Conservation (phyloP, 1,284 basidiomycete species). For the Puccinia polysora region DNA sequence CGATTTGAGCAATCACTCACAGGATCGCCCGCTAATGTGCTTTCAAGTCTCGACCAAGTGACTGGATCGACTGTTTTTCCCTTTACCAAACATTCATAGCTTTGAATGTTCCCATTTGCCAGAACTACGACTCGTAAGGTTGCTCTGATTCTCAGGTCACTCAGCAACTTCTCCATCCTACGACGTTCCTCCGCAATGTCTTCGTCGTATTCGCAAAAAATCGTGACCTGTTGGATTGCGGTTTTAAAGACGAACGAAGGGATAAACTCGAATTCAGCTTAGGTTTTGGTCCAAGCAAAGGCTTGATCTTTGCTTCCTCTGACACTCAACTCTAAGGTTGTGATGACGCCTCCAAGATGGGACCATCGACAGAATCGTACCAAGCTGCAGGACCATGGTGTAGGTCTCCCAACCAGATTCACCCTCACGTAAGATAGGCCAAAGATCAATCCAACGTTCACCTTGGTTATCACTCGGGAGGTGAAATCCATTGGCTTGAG, state of each 20-base stretch:
- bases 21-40: slow-evolving; percentile 26
- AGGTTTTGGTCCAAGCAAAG: too few relatives aligned
- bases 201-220: slow-evolving; percentile 35
- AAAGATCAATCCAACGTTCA: slow-evolving; percentile 39
- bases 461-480: neutral
- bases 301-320: too few relatives aligned
- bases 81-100: slow-evolving; percentile 34
- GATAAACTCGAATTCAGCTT: neutral
- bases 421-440: slow-evolving; percentile 37
- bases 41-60: slow-evolving; percentile 26
- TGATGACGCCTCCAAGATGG: slow-evolving; percentile 36
- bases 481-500: neutral
- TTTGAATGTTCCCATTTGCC: slow-evolving; percentile 29
- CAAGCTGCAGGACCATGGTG: slow-evolving; percentile 37
- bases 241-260: too few relatives aligned
- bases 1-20: neutral
- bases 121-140: slow-evolving; percentile 31
- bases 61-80: slow-evolving; percentile 23
- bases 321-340: slow-evolving; percentile 30
- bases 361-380: slow-evolving; percentile 38
- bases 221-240: slow-evolving; percentile 39
- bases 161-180: slow-evolving; percentile 40
- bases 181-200: slow-evolving; percentile 34
- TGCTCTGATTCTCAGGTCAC: slow-evolving; percentile 30
- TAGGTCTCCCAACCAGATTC: slow-evolving; percentile 42